Conservation (phyloP, 2,329 filamentous ascomycete species). For the Aspergillus bombycis region DNA sequence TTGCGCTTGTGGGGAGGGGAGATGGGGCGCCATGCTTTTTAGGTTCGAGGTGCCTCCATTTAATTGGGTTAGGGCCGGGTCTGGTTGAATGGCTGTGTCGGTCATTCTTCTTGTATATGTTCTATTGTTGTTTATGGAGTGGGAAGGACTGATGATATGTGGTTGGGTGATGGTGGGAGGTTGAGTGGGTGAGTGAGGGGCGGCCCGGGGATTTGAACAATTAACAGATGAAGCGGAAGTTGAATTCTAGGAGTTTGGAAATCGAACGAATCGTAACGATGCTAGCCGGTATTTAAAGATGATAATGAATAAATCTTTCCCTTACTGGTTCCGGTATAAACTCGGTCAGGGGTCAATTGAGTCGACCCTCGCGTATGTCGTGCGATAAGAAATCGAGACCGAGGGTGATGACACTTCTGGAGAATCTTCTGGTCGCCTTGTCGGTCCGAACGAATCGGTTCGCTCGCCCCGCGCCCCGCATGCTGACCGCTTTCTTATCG, state of each 20-base stretch:
- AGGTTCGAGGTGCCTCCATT: constrained; percentile 8
- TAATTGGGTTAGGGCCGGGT: constrained; percentile 2
- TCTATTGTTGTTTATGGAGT: not conserved
- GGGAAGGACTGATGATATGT: not conserved
- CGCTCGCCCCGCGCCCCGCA: not conserved
- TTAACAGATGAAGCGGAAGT: not conserved
- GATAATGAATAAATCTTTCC: not conserved
- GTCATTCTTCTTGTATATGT: not conserved
- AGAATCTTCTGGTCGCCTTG: constrained; percentile 4
- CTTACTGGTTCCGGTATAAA: not conserved
- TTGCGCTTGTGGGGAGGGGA: not conserved
- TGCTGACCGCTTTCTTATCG: constrained; percentile 14
- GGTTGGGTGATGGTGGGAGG: not conserved
- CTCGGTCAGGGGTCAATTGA: not conserved
- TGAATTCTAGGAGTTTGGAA: not conserved
- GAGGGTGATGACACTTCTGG: not conserved
- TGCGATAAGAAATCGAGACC: not conserved
- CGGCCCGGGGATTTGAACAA: not conserved
- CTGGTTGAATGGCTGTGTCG: not conserved
- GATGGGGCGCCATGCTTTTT: not conserved
- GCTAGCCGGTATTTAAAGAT: not conserved
- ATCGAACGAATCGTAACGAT: not conserved
- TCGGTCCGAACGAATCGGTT: not conserved
- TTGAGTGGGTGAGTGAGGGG: not conserved
- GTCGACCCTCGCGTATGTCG: not conserved